Evolutionary conservation across 805 yeast genomes (phyloP), one percentile per base, ranked within the genome.

Genomic region (Teunomyces funiuensis): DNA sequence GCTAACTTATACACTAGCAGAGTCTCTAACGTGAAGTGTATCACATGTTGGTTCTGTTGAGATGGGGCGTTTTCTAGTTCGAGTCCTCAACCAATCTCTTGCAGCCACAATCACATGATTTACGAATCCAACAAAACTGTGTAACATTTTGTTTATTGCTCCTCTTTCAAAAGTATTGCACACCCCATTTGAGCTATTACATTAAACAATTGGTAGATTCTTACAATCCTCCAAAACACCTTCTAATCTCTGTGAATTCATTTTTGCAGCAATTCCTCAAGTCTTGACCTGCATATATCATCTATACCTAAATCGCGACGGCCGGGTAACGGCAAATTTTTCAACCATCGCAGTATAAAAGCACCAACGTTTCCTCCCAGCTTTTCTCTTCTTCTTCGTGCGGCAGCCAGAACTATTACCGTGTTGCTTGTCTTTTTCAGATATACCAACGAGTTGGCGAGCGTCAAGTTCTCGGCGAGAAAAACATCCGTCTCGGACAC

Each of bases 381-480:
- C 28, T 37, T 40, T 37, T 40, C 49, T 48, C 54, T 57, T 47
- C 55, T 22, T 61, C 68, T 55, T 63, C 56, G 73, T 69, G 75
- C 75, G 75, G 75, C 74, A 68, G 71, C 75, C 75, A 65, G 66
- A 65, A 64, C 75, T 67, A 60, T 60, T 61, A 66, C 75, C 74
- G 75, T 70, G 75, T 70, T 70, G 74, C 73, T 70, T 69, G 74
- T 69, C 73, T 63, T 61, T 65, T 69, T 65, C 63, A 63, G 66
- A 51, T 54, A 60, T 62, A 61, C 72, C 67, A 42, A 69, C 74
- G 73, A 69, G 67, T 61, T 57, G 73, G 73, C 73, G 67, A 69
- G 74, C 71, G 74, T 70, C 75, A 69, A 65, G 75, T 66, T 63
- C 61, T 50, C 58, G 74, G 75, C 73, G 73, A 67, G 73, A 69